Evolutionary conservation across 2,329 filamentous ascomycete species (phyloP), one percentile per base, ranked within the genome.

Genomic region (Pseudomassariella vexata): DNA sequence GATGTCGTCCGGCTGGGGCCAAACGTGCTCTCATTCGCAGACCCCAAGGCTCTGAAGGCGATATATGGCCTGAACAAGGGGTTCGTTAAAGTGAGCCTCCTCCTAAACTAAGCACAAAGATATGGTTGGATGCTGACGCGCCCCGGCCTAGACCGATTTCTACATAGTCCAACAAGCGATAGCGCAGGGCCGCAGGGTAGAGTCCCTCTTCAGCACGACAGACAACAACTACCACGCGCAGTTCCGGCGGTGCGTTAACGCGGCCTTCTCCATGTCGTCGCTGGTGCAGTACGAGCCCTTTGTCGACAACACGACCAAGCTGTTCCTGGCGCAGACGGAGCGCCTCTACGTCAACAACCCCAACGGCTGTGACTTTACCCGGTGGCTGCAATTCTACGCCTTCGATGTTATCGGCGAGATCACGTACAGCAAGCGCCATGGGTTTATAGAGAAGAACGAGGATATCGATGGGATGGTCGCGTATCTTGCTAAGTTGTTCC

Each of bases 31-130:
- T 86, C 82, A 0, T 87, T 92, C 48, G 73, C 81, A 3, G 73
- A 86, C 42, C 83, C 85, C 0, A 73, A 73, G 37, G 82, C 83
- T 0, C 65, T 90, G 44, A 85, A 84, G 57, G 63, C 66, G 9
- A 89, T 92, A 26, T 94, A 92, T 53, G 85, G 85, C 0, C 58
- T 90, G 25, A 90, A 89, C 53, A 89, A 89, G 56, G 83, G 84
- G 0, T 83, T 87, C 45, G 62, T 73, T 28, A 92, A 92, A 73
- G 83, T 84, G 56, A 28, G 55, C 39, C 14, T 5, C 17, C 9
- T 23, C 26, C 26, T 12, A 10, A 9, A 17, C 24, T n/a, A 19
- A 28, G n/a, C 18, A 25, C 23, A 16, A 18, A 11, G 6, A 35
- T 35, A 9, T 18, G 1, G 8, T n/a, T n/a, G n/a, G n/a, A 23